Percentiles rank a stretch among this genome's conserved stretches.
These are phyloP conservation scores for Mucor mucedo DNA, from an alignment of 371 early-diverging fungal species.

Conservation along the genomic window DNA sequence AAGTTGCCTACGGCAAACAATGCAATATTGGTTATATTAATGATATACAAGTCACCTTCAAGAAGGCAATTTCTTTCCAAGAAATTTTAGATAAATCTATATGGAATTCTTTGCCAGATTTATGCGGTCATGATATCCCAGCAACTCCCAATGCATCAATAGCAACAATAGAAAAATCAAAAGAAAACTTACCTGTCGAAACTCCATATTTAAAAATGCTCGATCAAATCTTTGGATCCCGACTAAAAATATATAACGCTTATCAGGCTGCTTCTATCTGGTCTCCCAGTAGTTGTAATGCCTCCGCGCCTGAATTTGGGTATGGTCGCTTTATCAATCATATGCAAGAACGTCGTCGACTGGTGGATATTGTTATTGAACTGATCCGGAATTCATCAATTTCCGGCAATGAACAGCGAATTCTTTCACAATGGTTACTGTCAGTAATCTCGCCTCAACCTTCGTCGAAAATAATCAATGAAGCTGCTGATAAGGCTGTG, in stretches of 20 bases:
- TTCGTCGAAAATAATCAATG: constrained; percentile 33
- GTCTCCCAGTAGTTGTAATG: constrained; percentile 38
- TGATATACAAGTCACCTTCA: neutral
- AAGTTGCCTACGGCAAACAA: constrained; percentile 22
- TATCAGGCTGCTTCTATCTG: constrained; percentile 44
- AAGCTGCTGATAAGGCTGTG: constrained; percentile 28
- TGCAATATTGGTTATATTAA: constrained; percentile 4
- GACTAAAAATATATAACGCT: constrained; percentile 77
- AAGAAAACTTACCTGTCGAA: constrained; percentile 32
- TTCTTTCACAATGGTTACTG: constrained; percentile 69
- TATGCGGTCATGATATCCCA: neutral
- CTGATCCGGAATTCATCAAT: constrained; percentile 52
- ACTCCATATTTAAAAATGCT: constrained; percentile 81
- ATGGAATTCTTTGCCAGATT: neutral
- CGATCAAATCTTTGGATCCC: constrained; percentile 71
- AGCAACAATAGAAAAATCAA: neutral
- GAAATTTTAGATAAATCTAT: neutral
- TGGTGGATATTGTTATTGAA: constrained; percentile 59
- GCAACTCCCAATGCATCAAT: neutral
- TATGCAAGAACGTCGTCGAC: constrained; percentile 68
- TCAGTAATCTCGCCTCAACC: constrained; percentile 58
- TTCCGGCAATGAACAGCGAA: constrained; percentile 56
- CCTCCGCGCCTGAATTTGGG: constrained; percentile 81
- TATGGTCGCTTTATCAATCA: constrained; percentile 73
- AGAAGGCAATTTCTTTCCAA: neutral